A percentile compares a stretch with the other conserved stretches of the same genome.
Evolutionary conservation across 306 rosid species (phyloP).

Genomic region (Potentilla sterilis): DNA sequence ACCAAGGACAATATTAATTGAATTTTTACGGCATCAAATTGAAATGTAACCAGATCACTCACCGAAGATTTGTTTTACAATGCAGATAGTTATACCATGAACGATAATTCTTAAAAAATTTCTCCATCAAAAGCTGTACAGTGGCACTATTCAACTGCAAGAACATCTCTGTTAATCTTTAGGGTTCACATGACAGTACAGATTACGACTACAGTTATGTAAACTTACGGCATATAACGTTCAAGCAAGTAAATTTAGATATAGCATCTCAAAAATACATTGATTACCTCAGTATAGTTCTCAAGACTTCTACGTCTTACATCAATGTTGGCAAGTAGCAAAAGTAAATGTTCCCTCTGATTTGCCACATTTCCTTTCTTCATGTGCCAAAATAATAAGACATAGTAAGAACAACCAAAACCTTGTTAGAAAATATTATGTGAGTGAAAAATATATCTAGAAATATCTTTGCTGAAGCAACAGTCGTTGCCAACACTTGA

Average conservation of each 20-base stretch:
- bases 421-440: background rate
- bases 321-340: slow-evolving; percentile 85
- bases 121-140: slow-evolving; percentile 42
- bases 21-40: slow-evolving; percentile 20
- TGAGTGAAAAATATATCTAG: background rate
- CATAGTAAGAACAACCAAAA: slow-evolving; percentile 24
- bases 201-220: slow-evolving; percentile 9
- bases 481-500: background rate
- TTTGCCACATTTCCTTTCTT: slow-evolving; percentile 98
- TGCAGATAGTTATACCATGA: slow-evolving; percentile 92
- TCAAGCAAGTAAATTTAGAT: slow-evolving; percentile 10
- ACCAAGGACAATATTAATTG: slow-evolving; percentile 22
- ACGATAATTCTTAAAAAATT: slow-evolving; percentile 71
- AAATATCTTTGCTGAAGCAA: background rate
- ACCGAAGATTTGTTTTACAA: slow-evolving; percentile 56
- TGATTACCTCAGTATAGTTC: slow-evolving; percentile 42
- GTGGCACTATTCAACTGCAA: slow-evolving; percentile 70
- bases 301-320: slow-evolving; percentile 41
- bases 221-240: slow-evolving; percentile 6
- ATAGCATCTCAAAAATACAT: slow-evolving; percentile 22
- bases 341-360: slow-evolving; percentile 92
- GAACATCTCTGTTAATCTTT: slow-evolving; percentile 35
- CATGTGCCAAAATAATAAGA: slow-evolving; percentile 35
- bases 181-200: slow-evolving; percentile 12
- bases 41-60: slow-evolving; percentile 27